Percentiles rank a stretch among this genome's conserved stretches.
These are phyloP conservation scores for Vitis hybrid DNA, from an alignment of 177 flowering plant genomes.

Conservation along the genomic window DNA sequence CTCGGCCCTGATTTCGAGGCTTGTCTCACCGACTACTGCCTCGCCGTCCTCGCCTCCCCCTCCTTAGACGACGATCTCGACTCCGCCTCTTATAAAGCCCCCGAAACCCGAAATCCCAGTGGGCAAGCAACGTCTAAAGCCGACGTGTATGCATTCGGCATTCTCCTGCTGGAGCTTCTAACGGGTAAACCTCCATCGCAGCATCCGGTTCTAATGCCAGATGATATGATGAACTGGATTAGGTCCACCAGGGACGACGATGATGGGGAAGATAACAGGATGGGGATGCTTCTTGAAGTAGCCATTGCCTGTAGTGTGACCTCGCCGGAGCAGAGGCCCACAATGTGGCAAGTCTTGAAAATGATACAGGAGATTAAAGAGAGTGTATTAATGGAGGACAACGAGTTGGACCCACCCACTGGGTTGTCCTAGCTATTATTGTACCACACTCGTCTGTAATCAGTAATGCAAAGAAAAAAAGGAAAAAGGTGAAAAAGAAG, in stretches of 20 bases:
- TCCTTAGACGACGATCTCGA: slow-evolving; percentile 28
- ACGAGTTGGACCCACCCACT: slow-evolving; percentile 24
- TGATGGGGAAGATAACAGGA: slow-evolving; percentile 41
- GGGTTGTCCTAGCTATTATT: slow-evolving; percentile 20
- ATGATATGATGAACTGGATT: slow-evolving; percentile 61
- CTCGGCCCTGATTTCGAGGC: slow-evolving; percentile 96
- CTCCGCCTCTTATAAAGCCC: slow-evolving; percentile 50
- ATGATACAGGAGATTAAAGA: slow-evolving; percentile 89
- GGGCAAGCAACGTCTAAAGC: slow-evolving; percentile 51
- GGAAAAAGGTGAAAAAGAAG: neutral
- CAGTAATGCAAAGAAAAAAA: neutral
- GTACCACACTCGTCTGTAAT: neutral
- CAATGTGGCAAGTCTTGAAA: slow-evolving; percentile 89
- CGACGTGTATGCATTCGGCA: slow-evolving; percentile 76
- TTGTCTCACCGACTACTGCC: slow-evolving; percentile 83
- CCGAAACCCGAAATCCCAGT: slow-evolving; percentile 50
- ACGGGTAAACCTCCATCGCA: slow-evolving; percentile 66
- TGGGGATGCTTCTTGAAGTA: slow-evolving; percentile 71
- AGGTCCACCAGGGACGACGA: slow-evolving; percentile 49
- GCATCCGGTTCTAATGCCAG: slow-evolving; percentile 39
- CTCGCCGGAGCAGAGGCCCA: slow-evolving; percentile 79
- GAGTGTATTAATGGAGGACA: slow-evolving; percentile 43
- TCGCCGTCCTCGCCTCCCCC: slow-evolving; percentile 39
- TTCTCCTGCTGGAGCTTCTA: slow-evolving; percentile 76
- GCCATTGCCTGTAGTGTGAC: slow-evolving; percentile 51